These are phyloP conservation scores for Rutstroemia sydowiana DNA, from an alignment of 2,329 filamentous ascomycete species.

Conservation along the genomic window DNA sequence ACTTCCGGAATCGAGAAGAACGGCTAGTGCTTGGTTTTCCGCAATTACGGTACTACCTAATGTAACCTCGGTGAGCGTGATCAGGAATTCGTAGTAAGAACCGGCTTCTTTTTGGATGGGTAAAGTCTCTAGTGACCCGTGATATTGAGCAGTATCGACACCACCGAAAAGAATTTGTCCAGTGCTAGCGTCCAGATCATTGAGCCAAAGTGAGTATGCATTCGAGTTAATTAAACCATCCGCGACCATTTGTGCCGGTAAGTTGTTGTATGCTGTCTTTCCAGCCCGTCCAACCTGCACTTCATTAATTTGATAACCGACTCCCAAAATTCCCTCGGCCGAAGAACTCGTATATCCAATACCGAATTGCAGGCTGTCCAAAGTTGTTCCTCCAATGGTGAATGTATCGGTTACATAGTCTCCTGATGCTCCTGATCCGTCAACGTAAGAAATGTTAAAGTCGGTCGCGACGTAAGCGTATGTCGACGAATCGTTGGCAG, in stretches of 20 bases:
- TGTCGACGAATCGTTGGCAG: slow-evolving; percentile 64
- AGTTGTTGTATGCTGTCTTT: slow-evolving; percentile 54
- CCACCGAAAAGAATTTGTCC: slow-evolving; percentile 71
- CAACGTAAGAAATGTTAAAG: slow-evolving; percentile 85
- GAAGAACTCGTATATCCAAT: slow-evolving; percentile 58
- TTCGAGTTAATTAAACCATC: slow-evolving; percentile 55
- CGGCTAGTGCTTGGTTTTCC: slow-evolving; percentile 47
- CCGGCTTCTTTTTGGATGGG: slow-evolving; percentile 52
- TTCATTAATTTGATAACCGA: slow-evolving; percentile 77
- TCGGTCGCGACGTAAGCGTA: slow-evolving; percentile 64
- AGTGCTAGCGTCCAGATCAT: slow-evolving; percentile 58
- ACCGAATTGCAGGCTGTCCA: slow-evolving; percentile 61
- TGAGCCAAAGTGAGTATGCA: slow-evolving; percentile 69
- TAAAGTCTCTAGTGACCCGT: slow-evolving; percentile 55
- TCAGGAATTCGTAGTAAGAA: slow-evolving; percentile 54
- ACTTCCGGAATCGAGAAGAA: slow-evolving; percentile 65
- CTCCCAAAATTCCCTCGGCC: slow-evolving; percentile 70
- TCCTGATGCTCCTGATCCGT: slow-evolving; percentile 68
- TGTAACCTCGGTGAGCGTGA: slow-evolving; percentile 57
- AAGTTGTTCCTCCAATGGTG: slow-evolving; percentile 44
- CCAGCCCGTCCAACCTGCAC: slow-evolving; percentile 56
- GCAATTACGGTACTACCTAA: slow-evolving; percentile 38
- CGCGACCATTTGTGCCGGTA: slow-evolving; percentile 57
- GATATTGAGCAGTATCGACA: slow-evolving; percentile 59
- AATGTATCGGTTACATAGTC: slow-evolving; percentile 76